Percentiles rank a stretch among this genome's conserved stretches.
These are phyloP conservation scores for Populus pruinosa DNA, from an alignment of 345 rosid genomes.

Conservation along the genomic window DNA sequence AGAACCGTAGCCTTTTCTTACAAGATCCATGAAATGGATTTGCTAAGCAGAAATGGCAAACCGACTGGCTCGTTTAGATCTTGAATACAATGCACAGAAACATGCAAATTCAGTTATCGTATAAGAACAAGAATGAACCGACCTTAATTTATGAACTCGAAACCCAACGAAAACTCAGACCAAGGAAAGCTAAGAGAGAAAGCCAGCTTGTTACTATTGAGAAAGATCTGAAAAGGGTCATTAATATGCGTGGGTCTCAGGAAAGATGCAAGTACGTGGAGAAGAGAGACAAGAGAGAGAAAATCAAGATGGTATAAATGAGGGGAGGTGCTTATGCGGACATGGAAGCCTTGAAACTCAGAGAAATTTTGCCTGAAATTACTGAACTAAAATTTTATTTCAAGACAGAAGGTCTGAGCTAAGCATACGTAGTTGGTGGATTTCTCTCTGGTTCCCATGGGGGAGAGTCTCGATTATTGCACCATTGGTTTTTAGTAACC, in stretches of 20 bases:
- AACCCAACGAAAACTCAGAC: not conserved
- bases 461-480: conserved; percentile 26
- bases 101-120: conserved; percentile 3
- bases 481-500: not conserved
- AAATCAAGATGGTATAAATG: conserved; percentile 19
- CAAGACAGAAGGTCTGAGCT: not conserved
- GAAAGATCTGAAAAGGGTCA: conserved; percentile 9
- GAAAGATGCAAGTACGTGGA: conserved; percentile 25
- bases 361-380: conserved; percentile 4
- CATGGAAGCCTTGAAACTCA: conserved; percentile 13
- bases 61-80: not conserved
- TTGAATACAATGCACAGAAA: not conserved
- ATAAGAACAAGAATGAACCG: not conserved
- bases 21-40: conserved; percentile 46
- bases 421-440: conserved; percentile 23
- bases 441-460: conserved; percentile 16
- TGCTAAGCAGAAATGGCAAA: not conserved
- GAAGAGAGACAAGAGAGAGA: conserved; percentile 23
- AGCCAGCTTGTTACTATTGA: not conserved
- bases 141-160: not conserved
- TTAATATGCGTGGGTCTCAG: not conserved
- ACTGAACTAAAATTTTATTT: not conserved
- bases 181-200: not conserved
- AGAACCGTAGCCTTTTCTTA: conserved; percentile 17
- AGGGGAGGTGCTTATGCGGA: conserved; percentile 10